A percentile compares a stretch with the other conserved stretches of the same genome.
Conservation (phyloP, 1,139 yeast species). For the Suhomyces choctaworum region DNA sequence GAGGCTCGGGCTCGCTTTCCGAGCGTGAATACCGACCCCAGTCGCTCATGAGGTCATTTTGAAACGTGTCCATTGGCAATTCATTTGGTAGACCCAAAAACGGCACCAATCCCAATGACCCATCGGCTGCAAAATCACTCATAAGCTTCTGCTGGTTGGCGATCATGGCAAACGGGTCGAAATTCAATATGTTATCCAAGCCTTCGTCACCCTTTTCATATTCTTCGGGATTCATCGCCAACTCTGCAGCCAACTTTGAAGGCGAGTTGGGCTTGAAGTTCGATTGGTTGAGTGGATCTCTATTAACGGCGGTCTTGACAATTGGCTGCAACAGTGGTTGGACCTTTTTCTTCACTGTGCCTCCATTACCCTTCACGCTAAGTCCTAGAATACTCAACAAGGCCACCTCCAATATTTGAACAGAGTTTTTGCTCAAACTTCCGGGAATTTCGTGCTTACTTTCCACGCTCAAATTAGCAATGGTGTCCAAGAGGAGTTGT, state of each 20-base stretch:
- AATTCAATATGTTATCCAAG: slow-evolving; percentile 34
- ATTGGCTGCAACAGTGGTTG: slow-evolving; percentile 22
- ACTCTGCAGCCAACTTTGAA: slow-evolving; percentile 6
- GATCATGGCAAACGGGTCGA: slow-evolving; percentile 45
- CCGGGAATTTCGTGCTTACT: slow-evolving; percentile 59
- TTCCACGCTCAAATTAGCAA: slow-evolving; percentile 51
- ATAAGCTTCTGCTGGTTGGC: slow-evolving; percentile 38
- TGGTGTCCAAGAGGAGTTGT: slow-evolving; percentile 49
- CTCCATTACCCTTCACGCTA: slow-evolving; percentile 14
- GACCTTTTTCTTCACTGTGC: slow-evolving; percentile 20
- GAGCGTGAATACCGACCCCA: too few relatives aligned
- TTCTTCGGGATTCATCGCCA: background rate
- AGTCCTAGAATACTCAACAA: slow-evolving; percentile 52
- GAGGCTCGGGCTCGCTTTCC: too few relatives aligned
- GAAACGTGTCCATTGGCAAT: slow-evolving; percentile 1
- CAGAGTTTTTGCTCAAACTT: slow-evolving; percentile 55
- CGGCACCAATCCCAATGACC: slow-evolving; percentile 64
- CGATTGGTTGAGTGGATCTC: slow-evolving; percentile 9
- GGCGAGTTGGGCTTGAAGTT: slow-evolving; percentile 6
- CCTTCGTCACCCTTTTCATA: slow-evolving; percentile 8
- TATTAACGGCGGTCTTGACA: slow-evolving; percentile 16
- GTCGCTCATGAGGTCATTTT: background rate
- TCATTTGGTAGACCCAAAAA: slow-evolving; percentile 40
- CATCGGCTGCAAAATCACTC: slow-evolving; percentile 67
- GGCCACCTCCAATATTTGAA: slow-evolving; percentile 57